Evolutionary conservation across 495 filamentous ascomycete species (phyloP).

Genomic region (Geoglossum glabrum): DNA sequence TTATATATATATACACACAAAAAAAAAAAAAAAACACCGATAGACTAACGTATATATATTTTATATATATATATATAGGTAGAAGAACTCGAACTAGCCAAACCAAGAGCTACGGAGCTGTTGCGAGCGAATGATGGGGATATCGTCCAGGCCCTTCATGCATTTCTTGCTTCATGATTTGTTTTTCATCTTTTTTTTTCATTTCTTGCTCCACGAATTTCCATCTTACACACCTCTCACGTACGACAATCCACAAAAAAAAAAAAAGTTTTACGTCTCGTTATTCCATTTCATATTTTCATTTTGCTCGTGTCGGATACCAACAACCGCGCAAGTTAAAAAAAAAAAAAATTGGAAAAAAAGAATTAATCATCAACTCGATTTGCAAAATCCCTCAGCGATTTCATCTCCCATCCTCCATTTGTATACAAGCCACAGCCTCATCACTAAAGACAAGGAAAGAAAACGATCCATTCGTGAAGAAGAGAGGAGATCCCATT

Average conservation of each 20-base stretch:
- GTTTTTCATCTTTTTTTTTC: no score
- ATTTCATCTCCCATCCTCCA: no score
- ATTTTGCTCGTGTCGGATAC: no score
- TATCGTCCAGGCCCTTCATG: constrained; percentile 46
- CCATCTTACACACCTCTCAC: no score
- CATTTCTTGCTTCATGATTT: constrained; percentile 25
- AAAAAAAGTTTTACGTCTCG: not conserved
- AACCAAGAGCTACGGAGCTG: constrained; percentile 65
- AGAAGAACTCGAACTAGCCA: constrained; percentile 59
- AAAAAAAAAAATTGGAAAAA: no score
- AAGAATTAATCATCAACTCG: no score
- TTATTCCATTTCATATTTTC: not conserved
- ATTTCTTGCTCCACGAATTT: no score
- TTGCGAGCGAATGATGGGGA: constrained; percentile 64
- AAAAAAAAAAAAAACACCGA: no score
- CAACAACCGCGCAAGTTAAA: no score
- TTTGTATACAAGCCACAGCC: no score
- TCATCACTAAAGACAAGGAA: not conserved
- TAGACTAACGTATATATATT: not conserved
- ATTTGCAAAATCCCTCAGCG: no score
- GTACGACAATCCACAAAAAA: not conserved
- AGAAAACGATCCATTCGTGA: not conserved
- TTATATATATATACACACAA: not conserved
- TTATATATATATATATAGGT: constrained; percentile 26
- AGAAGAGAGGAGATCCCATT: not conserved